phyloP scores from a whole-genome alignment of 345 rosid genomes.

The Populus simonii region DNA sequence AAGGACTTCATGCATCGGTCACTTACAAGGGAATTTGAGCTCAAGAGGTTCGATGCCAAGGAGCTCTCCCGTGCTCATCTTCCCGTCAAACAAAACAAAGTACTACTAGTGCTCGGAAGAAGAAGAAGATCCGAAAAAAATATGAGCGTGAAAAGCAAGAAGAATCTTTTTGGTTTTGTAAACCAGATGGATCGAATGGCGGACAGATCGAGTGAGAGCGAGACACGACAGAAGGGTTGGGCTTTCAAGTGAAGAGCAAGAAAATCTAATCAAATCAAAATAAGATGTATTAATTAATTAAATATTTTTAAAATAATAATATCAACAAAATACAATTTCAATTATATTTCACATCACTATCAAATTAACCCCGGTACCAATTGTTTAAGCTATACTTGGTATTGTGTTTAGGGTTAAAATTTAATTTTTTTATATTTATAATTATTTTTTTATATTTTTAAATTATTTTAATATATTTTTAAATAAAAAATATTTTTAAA shows the following conservation, averaged over 20 bases:
- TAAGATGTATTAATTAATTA: too few relatives aligned
- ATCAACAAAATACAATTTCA: too few relatives aligned
- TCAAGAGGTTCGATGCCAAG: conserved; percentile 71
- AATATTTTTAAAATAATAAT: too few relatives aligned
- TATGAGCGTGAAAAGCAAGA: neutral
- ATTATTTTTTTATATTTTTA: too few relatives aligned
- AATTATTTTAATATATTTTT: too few relatives aligned
- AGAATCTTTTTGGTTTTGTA: neutral
- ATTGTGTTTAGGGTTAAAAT: too few relatives aligned
- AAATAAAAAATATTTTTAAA: too few relatives aligned
- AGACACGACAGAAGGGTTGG: neutral
- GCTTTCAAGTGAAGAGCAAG: neutral
- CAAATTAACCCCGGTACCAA: too few relatives aligned
- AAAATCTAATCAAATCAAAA: too few relatives aligned
- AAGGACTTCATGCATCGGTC: neutral
- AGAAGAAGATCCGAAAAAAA: conserved; percentile 20
- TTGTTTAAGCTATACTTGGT: too few relatives aligned
- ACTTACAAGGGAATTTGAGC: conserved; percentile 72
- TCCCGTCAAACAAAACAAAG: conserved; percentile 2
- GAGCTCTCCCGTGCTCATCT: conserved; percentile 71
- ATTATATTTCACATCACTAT: too few relatives aligned
- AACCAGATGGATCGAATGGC: neutral
- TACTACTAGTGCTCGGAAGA: neutral
- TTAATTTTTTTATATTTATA: too few relatives aligned
- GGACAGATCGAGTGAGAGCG: conserved; percentile 9